Conservation (phyloP, 2,329 filamentous ascomycete genomes). For the Aspergillus sp. region DNA sequence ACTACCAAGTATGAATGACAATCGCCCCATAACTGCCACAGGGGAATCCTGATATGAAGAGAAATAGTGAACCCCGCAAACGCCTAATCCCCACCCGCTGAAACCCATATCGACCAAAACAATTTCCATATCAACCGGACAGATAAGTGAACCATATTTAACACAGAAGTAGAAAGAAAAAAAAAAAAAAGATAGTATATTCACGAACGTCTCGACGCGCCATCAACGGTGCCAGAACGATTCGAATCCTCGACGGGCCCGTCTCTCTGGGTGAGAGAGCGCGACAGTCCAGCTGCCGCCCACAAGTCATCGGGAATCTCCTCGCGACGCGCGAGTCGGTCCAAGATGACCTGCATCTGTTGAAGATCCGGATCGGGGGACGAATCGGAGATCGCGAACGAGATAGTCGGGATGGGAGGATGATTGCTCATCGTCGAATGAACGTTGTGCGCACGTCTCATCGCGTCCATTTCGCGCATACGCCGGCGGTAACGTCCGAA, state of each 20-base stretch:
- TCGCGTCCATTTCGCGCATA: constrained; percentile 16
- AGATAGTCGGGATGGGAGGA: constrained; percentile 32
- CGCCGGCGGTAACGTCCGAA: constrained; percentile 18
- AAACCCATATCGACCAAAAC: not conserved
- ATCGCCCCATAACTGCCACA: not conserved
- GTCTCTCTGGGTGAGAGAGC: constrained; percentile 43
- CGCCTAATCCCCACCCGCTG: constrained; percentile 13
- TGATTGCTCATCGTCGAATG: constrained; percentile 32
- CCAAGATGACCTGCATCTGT: constrained; percentile 70
- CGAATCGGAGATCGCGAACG: constrained; percentile 29
- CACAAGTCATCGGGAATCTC: constrained; percentile 84
- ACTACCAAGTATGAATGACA: not conserved
- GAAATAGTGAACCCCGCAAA: constrained; percentile 5
- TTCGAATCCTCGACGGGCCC: constrained; percentile 22
- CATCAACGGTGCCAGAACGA: constrained; percentile 19
- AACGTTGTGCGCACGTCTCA: constrained; percentile 23
- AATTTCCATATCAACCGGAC: not conserved
- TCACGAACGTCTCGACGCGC: constrained; percentile 12
- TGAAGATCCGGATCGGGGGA: constrained; percentile 45
- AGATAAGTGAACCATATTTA: constrained; percentile 9
- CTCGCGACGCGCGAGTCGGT: constrained; percentile 65
- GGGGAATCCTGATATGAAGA: not conserved
- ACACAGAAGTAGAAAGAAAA: constrained; percentile 13
- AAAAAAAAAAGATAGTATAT: constrained; percentile 1
- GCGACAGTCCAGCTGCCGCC: constrained; percentile 66